phyloP scores from a whole-genome alignment of 306 rosid genomes.

The Trifolium dubium region DNA sequence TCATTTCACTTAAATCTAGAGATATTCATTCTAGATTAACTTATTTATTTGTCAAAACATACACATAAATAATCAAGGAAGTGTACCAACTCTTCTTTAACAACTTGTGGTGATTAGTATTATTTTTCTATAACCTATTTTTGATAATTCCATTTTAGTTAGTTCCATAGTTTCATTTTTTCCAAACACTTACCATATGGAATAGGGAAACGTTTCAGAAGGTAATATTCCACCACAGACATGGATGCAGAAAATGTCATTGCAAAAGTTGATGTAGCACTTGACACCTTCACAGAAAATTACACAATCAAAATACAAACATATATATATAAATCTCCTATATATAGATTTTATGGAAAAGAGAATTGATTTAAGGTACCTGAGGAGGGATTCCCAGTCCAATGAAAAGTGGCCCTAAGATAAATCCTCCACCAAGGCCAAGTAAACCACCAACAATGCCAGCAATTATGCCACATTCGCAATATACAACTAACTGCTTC shows the following conservation, averaged over 20 bases:
- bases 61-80: too few species aligned
- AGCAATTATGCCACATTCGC: slow-evolving; percentile 60
- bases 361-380: slow-evolving; percentile 41
- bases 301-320: neutral
- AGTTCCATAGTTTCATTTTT: neutral
- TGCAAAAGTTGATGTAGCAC: slow-evolving; percentile 83
- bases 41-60: too few species aligned
- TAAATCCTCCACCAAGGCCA: slow-evolving; percentile 88
- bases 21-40: too few species aligned
- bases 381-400: slow-evolving; percentile 83
- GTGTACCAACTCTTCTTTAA: neutral
- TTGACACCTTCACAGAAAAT: slow-evolving; percentile 56
- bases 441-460: slow-evolving; percentile 81
- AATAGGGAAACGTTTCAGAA: slow-evolving; percentile 76
- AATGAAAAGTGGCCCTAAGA: slow-evolving; percentile 79
- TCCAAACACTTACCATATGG: slow-evolving; percentile 59
- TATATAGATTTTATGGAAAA: neutral
- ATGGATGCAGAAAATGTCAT: slow-evolving; percentile 83
- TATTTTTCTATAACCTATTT: too few species aligned
- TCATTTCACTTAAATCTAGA: too few species aligned
- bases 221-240: slow-evolving; percentile 81
- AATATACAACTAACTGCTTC: slow-evolving; percentile 51
- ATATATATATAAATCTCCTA: neutral
- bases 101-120: too few species aligned
- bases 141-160: too few species aligned